A percentile compares a stretch with the other conserved stretches of the same genome.
Conservation (phyloP, 1,284 basidiomycete genomes). For the Microbotryum saponariae region DNA sequence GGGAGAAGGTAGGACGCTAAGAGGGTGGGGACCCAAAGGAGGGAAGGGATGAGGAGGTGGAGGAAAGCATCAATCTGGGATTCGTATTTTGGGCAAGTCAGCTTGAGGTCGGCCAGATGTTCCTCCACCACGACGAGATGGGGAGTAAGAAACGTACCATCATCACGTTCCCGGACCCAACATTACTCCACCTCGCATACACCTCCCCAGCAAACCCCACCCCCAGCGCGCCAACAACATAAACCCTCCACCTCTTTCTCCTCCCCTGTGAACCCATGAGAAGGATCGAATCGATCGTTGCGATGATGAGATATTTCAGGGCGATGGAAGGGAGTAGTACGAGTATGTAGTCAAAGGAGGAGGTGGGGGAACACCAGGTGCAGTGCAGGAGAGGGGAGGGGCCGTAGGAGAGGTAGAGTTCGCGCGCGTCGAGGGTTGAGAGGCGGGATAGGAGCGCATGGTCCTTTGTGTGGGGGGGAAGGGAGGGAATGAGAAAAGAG, state of each 20-base stretch:
- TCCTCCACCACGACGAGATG: too few relatives aligned
- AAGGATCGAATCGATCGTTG: not conserved
- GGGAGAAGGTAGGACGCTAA: slow-evolving; percentile 11
- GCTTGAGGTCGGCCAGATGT: too few relatives aligned
- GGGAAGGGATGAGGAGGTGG: slow-evolving; percentile 10
- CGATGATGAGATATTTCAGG: slow-evolving; percentile 7
- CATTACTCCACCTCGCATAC: slow-evolving; percentile 11
- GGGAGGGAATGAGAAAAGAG: too few relatives aligned
- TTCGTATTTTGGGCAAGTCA: too few relatives aligned
- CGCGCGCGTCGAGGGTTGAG: slow-evolving; percentile 26
- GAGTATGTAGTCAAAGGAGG: slow-evolving; percentile 13
- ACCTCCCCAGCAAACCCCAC: not conserved
- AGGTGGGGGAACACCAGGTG: slow-evolving; percentile 18
- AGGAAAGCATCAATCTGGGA: slow-evolving; percentile 14
- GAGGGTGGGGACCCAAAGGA: slow-evolving; percentile 9
- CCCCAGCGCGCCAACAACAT: not conserved
- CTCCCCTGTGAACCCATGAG: slow-evolving; percentile 4
- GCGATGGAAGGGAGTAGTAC: slow-evolving; percentile 7
- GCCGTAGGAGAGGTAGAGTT: slow-evolving; percentile 23
- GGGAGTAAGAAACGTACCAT: slow-evolving; percentile 9
- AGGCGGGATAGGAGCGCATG: slow-evolving; percentile 11
- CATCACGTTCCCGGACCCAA: slow-evolving; percentile 4
- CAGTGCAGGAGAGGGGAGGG: slow-evolving; percentile 11
- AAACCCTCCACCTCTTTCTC: slow-evolving; percentile 10
- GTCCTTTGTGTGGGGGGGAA: too few relatives aligned